Evolutionary conservation across 345 rosid genomes (phyloP), one percentile per base, ranked within the genome.

Genomic region (Diplotaxis tenuifolia): DNA sequence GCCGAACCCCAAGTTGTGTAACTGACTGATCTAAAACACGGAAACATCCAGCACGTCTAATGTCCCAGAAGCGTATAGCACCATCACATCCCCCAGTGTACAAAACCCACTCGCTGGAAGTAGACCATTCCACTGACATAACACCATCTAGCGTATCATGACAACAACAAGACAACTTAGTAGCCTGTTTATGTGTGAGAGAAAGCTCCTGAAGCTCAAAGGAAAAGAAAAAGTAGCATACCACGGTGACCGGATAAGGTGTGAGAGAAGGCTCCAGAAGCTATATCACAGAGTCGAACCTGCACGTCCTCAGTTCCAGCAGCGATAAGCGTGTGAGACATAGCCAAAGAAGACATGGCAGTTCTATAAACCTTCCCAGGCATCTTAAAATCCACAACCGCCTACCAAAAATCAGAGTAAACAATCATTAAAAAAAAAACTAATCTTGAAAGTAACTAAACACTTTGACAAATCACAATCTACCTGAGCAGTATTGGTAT

Each of bases 41-140:
- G 75, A 86, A 90, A 70, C 97, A 95, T 62, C 99, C 97, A 52
- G 98, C 95, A 28, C 90, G 95, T 68, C 96, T 86, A 29, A 94
- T 95, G 79, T 92, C 97, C 99, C 98, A 95, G 71, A 92, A 88
- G 25, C 99, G 91, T 82, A 90, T 95, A 15, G 99, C 96, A 69
- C 99, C 99, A 80, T 95, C 97, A 83, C 92, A 91, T 0, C 97
- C 99, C 12, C 96, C 99, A 7, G 99, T 89, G 68, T 88, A 66
- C 86, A 95, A 80, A 72, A 91, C 83, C 95, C 93, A 94, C 81
- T 94, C 98, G 77, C 86, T 91, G 42, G 97, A 89, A 74, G 88
- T 82, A 75, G 99, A 90, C 99, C 99, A 95, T 76, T 95, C 93
- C 66, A 87, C 92, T 7, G 96, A 66, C 99, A 90, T 90, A 73